Percentiles rank a stretch among this genome's conserved stretches.
These are phyloP conservation scores for Taphrina confusa DNA, from an alignment of 1,139 yeast genomes.

Conservation along the genomic window DNA sequence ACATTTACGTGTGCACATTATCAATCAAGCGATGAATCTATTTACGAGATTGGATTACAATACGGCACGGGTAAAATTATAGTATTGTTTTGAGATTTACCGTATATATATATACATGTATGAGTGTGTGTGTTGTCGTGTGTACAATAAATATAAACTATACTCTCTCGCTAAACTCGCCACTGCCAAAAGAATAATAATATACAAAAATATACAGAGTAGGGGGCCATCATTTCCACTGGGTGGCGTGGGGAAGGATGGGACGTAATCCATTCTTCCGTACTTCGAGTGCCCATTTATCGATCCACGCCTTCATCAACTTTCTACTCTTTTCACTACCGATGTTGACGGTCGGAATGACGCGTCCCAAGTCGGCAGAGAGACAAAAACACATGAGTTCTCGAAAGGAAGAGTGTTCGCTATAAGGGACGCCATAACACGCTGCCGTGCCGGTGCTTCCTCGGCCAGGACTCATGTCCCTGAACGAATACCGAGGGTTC, in stretches of 20 bases:
- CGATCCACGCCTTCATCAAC: slow-evolving; percentile 42
- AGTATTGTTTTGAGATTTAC: no score
- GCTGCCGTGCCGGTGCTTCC: slow-evolving; percentile 40
- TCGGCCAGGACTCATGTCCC: slow-evolving; percentile 39
- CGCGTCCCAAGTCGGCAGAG: slow-evolving; percentile 53
- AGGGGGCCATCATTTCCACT: background rate
- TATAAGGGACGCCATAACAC: slow-evolving; percentile 65
- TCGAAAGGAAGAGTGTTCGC: slow-evolving; percentile 88
- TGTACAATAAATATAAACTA: no score
- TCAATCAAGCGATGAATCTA: no score
- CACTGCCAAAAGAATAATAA: no score
- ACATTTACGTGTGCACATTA: no score
- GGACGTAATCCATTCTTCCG: slow-evolving; percentile 37
- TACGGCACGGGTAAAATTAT: no score
- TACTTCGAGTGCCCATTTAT: slow-evolving; percentile 39
- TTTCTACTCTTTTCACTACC: slow-evolving; percentile 40
- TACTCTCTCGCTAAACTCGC: no score
- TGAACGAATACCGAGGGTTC: slow-evolving; percentile 35
- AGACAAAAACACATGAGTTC: slow-evolving; percentile 70
- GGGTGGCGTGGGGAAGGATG: background rate
- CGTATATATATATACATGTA: no score
- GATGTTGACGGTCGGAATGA: slow-evolving; percentile 78
- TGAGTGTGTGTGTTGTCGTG: no score
- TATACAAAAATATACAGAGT: no score
- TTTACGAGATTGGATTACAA: no score